Conservation (phyloP, 306 rosid genomes). For the Gynostemma pentaphyllum region DNA sequence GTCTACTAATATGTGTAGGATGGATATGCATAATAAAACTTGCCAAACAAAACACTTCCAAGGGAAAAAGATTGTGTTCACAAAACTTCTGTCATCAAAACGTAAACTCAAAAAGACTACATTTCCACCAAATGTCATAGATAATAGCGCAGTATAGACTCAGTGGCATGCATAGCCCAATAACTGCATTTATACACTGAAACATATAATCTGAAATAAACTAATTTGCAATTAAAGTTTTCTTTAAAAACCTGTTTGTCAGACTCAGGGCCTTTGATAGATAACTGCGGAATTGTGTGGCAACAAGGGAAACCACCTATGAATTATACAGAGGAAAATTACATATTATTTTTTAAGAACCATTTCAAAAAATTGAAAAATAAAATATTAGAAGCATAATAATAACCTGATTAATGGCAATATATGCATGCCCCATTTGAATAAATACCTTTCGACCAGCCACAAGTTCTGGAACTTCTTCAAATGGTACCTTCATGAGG, state of each 20-base stretch:
- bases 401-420: slow-evolving; percentile 79
- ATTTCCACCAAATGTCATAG: no score
- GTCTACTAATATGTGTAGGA: no score
- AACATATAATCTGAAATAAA: background rate
- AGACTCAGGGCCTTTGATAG: slow-evolving; percentile 67
- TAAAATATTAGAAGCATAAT: slow-evolving; percentile 9
- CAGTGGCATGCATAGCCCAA: background rate
- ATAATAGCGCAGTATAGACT: background rate
- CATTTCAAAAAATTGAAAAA: slow-evolving; percentile 8
- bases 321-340: slow-evolving; percentile 3
- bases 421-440: slow-evolving; percentile 68
- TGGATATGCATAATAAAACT: no score
- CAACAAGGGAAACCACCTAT: slow-evolving; percentile 72
- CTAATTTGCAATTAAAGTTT: background rate
- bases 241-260: slow-evolving; percentile 64
- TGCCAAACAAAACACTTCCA: background rate
- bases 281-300: slow-evolving; percentile 70
- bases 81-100: background rate
- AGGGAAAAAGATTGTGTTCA: background rate
- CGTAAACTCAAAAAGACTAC: background rate
- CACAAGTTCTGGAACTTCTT: slow-evolving; percentile 95
- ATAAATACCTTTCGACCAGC: slow-evolving; percentile 73
- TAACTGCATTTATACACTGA: background rate
- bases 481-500: slow-evolving; percentile 69
- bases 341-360: background rate